These are phyloP conservation scores for Xylaria cubensis DNA, from an alignment of 495 filamentous ascomycete genomes.

Conservation along the genomic window DNA sequence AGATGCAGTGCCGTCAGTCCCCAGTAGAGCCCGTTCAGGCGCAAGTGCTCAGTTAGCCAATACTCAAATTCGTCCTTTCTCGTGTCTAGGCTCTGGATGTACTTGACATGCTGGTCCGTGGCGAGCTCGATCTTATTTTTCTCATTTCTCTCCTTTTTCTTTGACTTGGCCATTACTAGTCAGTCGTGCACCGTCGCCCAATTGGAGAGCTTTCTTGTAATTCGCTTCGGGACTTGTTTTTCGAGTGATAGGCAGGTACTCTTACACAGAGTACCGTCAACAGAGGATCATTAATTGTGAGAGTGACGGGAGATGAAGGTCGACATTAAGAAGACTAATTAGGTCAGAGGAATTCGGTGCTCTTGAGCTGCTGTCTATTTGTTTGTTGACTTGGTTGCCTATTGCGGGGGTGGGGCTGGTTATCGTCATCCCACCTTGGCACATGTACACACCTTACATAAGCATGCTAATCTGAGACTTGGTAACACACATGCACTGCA, in stretches of 20 bases:
- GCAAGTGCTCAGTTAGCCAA: slow-evolving; percentile 95
- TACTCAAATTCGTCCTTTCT: slow-evolving; percentile 94
- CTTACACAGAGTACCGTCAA: neutral
- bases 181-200: neutral
- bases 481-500: no score
- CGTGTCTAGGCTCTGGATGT: slow-evolving; percentile 91
- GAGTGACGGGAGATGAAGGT: neutral
- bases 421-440: neutral
- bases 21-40: slow-evolving; percentile 96
- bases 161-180: slow-evolving; percentile 34
- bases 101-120: slow-evolving; percentile 82
- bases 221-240: neutral
- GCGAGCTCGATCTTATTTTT: slow-evolving; percentile 58
- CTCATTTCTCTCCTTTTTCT: neutral
- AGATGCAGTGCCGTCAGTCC: slow-evolving; percentile 88
- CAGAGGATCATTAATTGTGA: neutral
- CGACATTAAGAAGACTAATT: neutral
- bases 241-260: neutral
- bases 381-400: slow-evolving; percentile 2
- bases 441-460: no score
- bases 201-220: neutral
- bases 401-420: slow-evolving; percentile 10
- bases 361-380: neutral
- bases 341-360: neutral
- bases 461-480: no score